phyloP scores from a whole-genome alignment of 2,329 filamentous ascomycete genomes.

The Stylonectria norvegica region DNA sequence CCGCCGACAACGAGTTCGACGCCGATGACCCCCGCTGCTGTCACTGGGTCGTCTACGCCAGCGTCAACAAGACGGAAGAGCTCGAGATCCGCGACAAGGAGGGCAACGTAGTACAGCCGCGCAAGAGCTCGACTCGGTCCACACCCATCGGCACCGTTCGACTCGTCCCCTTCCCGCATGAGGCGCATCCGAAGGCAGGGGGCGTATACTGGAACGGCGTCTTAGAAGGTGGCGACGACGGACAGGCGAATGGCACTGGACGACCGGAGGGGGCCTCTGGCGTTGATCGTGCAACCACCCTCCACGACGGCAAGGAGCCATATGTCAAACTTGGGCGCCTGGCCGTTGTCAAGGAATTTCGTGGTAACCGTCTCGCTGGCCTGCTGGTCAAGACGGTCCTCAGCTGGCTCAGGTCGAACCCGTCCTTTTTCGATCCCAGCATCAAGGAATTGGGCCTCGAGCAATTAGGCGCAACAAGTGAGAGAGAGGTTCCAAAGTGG shows the following conservation, averaged over 20 bases:
- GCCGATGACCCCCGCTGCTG: conserved; percentile 73
- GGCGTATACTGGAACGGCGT: conserved; percentile 46
- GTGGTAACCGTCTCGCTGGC: conserved; percentile 61
- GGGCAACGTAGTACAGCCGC: conserved; percentile 40
- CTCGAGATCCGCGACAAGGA: conserved; percentile 42
- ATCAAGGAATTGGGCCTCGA: conserved; percentile 44
- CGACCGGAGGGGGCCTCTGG: conserved; percentile 18
- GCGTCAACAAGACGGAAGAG: conserved; percentile 47
- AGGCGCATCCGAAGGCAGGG: conserved; percentile 55
- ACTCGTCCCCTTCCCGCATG: conserved; percentile 77
- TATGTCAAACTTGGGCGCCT: conserved; percentile 82
- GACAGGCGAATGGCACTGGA: conserved; percentile 1
- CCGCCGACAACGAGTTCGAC: conserved; percentile 72
- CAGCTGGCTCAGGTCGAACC: conserved; percentile 63
- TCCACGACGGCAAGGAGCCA: conserved; percentile 62
- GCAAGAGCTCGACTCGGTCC: conserved; percentile 42
- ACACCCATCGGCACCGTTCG: conserved; percentile 70
- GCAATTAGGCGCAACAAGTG: conserved; percentile 38
- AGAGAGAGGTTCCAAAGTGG: conserved; percentile 56
- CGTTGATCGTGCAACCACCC: conserved; percentile 45
- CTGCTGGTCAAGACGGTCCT: conserved; percentile 65
- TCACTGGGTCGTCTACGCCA: conserved; percentile 85
- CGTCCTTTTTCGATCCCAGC: conserved; percentile 51
- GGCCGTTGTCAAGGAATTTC: conserved; percentile 63
- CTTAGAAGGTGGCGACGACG: conserved; percentile 28